phyloP scores from a whole-genome alignment of 306 rosid genomes.

The Cicer bijugum region DNA sequence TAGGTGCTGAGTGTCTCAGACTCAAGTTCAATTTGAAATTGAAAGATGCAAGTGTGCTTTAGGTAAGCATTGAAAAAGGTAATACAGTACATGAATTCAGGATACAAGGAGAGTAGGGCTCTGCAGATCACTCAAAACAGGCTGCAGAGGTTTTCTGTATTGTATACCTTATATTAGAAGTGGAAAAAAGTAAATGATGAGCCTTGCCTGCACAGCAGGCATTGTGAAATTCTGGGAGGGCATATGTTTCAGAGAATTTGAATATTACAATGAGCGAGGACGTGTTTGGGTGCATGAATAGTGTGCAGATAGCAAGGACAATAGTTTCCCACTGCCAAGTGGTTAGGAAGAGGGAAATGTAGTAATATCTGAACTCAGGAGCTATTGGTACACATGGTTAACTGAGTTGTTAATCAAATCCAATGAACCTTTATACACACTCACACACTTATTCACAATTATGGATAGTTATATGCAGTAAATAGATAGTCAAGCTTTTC shows the following conservation, averaged over 20 bases:
- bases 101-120: neutral
- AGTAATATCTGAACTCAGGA: slow-evolving; percentile 8
- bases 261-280: neutral
- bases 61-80: neutral
- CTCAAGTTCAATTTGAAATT: neutral
- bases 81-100: neutral
- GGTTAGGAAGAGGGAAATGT: neutral
- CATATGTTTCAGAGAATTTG: slow-evolving; percentile 6
- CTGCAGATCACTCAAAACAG: neutral
- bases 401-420: slow-evolving; percentile 18
- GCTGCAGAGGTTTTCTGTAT: neutral
- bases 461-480: slow-evolving; percentile 1
- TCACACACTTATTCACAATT: neutral
- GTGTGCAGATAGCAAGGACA: neutral
- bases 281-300: neutral
- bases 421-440: neutral
- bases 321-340: neutral
- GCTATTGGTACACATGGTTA: neutral
- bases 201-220: slow-evolving; percentile 2
- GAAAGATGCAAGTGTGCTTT: slow-evolving; percentile 1
- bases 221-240: neutral
- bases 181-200: neutral
- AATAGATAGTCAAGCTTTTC: slow-evolving; percentile 6
- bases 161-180: neutral
- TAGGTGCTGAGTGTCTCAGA: neutral